Percentiles rank a stretch among this genome's conserved stretches.
These are phyloP conservation scores for Dissophora globulifera DNA, from an alignment of 192 early-diverging fungal species.

Conservation along the genomic window DNA sequence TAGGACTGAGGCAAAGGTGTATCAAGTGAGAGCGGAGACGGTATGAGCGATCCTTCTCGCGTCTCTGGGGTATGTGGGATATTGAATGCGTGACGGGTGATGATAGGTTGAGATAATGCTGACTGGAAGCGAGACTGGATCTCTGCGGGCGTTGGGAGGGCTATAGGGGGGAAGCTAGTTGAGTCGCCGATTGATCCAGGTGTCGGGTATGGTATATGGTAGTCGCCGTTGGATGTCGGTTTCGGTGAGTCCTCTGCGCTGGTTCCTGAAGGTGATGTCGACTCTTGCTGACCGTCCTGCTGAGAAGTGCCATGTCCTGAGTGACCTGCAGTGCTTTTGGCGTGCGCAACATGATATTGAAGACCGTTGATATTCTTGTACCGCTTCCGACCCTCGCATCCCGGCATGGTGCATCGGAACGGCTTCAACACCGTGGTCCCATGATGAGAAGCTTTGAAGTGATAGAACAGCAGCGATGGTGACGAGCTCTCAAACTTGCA, in stretches of 20 bases:
- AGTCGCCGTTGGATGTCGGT: no score
- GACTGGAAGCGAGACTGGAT: slow-evolving; percentile 12
- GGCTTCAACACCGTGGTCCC: slow-evolving; percentile 67
- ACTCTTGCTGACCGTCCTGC: not conserved
- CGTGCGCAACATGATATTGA: slow-evolving; percentile 80
- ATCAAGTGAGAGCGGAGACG: slow-evolving; percentile 15
- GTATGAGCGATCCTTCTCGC: slow-evolving; percentile 10
- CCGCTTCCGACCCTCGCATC: slow-evolving; percentile 78
- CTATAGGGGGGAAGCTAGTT: slow-evolving; percentile 1
- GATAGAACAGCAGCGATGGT: slow-evolving; percentile 43
- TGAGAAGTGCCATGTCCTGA: slow-evolving; percentile 24
- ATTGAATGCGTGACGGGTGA: slow-evolving; percentile 38
- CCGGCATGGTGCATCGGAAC: slow-evolving; percentile 76
- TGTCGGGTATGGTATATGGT: no score
- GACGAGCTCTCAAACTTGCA: slow-evolving; percentile 43
- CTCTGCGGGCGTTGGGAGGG: slow-evolving; percentile 21
- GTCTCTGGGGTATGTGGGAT: slow-evolving; percentile 46
- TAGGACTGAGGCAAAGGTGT: slow-evolving; percentile 6
- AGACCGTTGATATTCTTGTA: slow-evolving; percentile 91
- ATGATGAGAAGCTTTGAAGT: slow-evolving; percentile 47
- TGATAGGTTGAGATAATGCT: not conserved
- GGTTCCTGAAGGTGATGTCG: not conserved
- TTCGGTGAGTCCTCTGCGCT: not conserved
- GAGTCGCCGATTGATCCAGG: not conserved
- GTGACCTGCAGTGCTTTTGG: slow-evolving; percentile 52